phyloP scores from a whole-genome alignment of 805 yeast species.

The Yarrowia bubula region DNA sequence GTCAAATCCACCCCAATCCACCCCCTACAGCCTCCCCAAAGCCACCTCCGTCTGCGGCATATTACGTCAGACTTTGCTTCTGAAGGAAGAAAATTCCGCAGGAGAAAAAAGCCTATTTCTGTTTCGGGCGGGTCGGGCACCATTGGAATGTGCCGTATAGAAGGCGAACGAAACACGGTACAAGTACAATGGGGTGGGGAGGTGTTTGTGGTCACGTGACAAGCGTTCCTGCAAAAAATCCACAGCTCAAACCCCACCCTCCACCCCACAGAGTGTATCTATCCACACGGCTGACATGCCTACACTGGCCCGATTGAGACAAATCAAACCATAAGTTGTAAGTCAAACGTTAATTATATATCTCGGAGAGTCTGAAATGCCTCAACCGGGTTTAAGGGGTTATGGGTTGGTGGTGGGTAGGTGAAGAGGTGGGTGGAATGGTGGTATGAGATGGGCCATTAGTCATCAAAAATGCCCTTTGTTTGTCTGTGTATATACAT shows the following conservation, averaged over 20 bases:
- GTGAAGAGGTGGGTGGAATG: neutral
- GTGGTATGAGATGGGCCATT: neutral
- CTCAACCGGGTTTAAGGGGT: neutral
- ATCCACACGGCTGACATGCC: constrained; percentile 1
- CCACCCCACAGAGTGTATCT: neutral
- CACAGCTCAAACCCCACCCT: neutral
- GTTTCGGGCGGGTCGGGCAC: constrained; percentile 6
- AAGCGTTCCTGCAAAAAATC: too few relatives aligned
- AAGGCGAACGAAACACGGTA: too few relatives aligned
- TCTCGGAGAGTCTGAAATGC: constrained; percentile 9
- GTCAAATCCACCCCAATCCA: neutral
- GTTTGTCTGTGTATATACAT: too few relatives aligned
- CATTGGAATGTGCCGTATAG: neutral
- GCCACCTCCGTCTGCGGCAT: neutral
- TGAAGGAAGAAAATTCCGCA: constrained; percentile 9
- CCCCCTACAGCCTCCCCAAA: neutral
- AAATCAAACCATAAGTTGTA: neutral
- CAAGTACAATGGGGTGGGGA: neutral
- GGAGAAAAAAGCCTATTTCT: neutral
- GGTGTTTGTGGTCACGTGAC: neutral
- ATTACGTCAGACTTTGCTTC: constrained; percentile 21
- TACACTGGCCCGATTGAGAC: constrained; percentile 18
- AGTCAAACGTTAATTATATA: neutral
- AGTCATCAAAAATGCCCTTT: too few relatives aligned
- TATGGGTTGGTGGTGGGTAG: neutral